Evolutionary conservation across 371 early-diverging fungal species (phyloP).

Genomic region (Batrachochytrium dendrobatidis): DNA sequence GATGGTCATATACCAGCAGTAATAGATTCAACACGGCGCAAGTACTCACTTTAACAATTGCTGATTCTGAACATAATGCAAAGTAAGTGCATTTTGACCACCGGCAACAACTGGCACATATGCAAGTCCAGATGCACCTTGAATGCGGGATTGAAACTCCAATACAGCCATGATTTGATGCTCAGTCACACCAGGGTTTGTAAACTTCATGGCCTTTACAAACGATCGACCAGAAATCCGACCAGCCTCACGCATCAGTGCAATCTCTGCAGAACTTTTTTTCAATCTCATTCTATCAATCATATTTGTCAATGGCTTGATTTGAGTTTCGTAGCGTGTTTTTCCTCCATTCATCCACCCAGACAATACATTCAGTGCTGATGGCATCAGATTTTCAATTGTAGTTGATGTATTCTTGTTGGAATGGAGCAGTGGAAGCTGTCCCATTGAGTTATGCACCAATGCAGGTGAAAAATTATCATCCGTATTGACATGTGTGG

Average conservation of each 20-base stretch:
- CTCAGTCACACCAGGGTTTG: slow-evolving; percentile 65
- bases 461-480: neutral
- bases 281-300: slow-evolving; percentile 68
- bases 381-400: neutral
- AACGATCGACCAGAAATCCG: slow-evolving; percentile 72
- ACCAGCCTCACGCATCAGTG: slow-evolving; percentile 71
- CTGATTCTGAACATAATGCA: slow-evolving; percentile 92
- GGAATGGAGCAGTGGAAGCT: slow-evolving; percentile 6
- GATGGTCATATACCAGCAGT: neutral
- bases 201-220: slow-evolving; percentile 41
- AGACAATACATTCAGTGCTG: neutral
- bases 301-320: slow-evolving; percentile 50
- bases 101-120: slow-evolving; percentile 96
- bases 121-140: slow-evolving; percentile 69
- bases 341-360: slow-evolving; percentile 17
- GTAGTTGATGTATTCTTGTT: neutral
- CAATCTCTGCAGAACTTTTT: slow-evolving; percentile 70
- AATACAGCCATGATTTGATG: slow-evolving; percentile 69
- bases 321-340: slow-evolving; percentile 7
- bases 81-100: slow-evolving; percentile 80
- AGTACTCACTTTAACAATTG: slow-evolving; percentile 45
- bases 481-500: neutral
- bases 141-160: slow-evolving; percentile 64
- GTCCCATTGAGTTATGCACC: neutral
- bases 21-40: neutral